Conservation (phyloP, 2,329 filamentous ascomycete genomes). For the Capronia epimyces region DNA sequence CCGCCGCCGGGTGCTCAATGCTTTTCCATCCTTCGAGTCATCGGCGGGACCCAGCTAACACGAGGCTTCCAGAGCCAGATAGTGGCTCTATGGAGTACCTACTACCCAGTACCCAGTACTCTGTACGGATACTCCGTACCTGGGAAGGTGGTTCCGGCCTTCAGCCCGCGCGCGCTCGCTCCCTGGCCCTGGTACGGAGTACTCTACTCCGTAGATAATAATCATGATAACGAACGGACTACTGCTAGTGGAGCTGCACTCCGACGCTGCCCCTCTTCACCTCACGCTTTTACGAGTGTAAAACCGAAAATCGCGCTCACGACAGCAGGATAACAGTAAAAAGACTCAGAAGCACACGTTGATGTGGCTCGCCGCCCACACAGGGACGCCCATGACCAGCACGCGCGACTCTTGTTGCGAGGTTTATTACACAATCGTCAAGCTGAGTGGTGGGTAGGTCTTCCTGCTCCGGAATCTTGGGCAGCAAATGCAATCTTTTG, state of each 20-base stretch:
- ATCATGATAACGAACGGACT: background rate
- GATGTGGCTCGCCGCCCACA: too few species aligned
- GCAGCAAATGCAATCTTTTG: too few species aligned
- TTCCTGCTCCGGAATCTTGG: too few species aligned
- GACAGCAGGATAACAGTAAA: too few species aligned
- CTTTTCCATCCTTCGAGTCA: background rate
- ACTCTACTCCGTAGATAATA: too few species aligned
- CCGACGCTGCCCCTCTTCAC: background rate
- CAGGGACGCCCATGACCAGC: too few species aligned
- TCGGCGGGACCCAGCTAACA: background rate
- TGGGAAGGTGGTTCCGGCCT: background rate
- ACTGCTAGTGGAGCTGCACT: background rate
- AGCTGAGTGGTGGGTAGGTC: constrained; percentile 11
- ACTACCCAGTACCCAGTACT: too few species aligned
- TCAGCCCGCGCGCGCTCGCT: background rate
- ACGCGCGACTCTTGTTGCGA: constrained; percentile 18
- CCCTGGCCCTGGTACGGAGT: background rate
- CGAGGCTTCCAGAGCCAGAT: background rate
- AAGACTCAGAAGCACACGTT: too few species aligned
- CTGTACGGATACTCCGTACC: too few species aligned
- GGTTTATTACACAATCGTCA: constrained; percentile 10
- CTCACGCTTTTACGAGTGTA: constrained; percentile 3
- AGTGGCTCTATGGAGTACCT: background rate
- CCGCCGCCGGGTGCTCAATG: background rate
- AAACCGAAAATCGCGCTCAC: background rate